Conservation (phyloP, 2,329 filamentous ascomycete species). For the Dothistroma pini region DNA sequence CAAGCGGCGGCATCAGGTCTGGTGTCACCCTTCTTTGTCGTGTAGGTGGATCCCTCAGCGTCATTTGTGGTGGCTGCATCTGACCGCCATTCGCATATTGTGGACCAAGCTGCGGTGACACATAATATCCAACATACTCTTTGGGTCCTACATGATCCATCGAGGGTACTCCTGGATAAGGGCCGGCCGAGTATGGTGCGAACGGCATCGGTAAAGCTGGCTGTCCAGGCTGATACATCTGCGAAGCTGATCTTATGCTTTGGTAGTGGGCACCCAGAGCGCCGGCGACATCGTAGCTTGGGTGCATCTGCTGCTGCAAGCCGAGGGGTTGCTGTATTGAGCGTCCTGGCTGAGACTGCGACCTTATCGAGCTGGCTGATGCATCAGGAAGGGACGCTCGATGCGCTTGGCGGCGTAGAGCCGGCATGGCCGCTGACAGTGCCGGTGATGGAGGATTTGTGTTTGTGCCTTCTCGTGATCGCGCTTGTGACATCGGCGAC, state of each 20-base stretch:
- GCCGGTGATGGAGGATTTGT: slow-evolving; percentile 51
- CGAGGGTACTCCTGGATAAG: neutral
- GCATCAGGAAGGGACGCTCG: slow-evolving; percentile 45
- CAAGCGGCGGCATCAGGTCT: slow-evolving; percentile 38
- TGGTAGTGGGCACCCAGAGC: slow-evolving; percentile 32
- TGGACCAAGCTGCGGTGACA: slow-evolving; percentile 40
- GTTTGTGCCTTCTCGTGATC: slow-evolving; percentile 42
- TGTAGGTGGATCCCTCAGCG: slow-evolving; percentile 38
- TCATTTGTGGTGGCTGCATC: slow-evolving; percentile 37
- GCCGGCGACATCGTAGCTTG: slow-evolving; percentile 40
- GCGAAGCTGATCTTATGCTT: slow-evolving; percentile 29
- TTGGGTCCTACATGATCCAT: slow-evolving; percentile 42
- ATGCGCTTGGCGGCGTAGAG: slow-evolving; percentile 42
- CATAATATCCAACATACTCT: slow-evolving; percentile 50
- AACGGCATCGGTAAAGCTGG: slow-evolving; percentile 26
- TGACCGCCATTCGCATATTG: slow-evolving; percentile 29
- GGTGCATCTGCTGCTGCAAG: slow-evolving; percentile 36
- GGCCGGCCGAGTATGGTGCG: slow-evolving; percentile 13
- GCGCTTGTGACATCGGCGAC: slow-evolving; percentile 36
- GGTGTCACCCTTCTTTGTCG: slow-evolving; percentile 42
- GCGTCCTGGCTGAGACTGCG: slow-evolving; percentile 50
- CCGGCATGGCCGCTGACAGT: slow-evolving; percentile 41
- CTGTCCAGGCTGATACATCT: slow-evolving; percentile 26
- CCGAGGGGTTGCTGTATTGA: slow-evolving; percentile 40
- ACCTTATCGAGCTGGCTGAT: slow-evolving; percentile 40